Evolutionary conservation across 169 alveolate genomes (phyloP).

Genomic region (Plasmodium malariae): DNA sequence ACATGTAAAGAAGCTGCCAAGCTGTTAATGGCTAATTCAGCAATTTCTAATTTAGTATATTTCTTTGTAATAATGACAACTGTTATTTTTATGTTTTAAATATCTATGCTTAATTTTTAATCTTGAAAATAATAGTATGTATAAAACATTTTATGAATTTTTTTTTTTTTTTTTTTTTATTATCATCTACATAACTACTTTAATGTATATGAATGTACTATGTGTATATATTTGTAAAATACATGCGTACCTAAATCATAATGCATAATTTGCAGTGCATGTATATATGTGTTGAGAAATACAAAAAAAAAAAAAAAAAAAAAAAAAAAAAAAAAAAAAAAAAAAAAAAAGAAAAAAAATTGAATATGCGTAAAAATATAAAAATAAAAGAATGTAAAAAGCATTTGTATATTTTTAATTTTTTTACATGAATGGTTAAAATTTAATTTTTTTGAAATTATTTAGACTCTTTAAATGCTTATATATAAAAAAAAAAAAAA

Average conservation of each 20-base stretch:
- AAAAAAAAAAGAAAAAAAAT: no score
- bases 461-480: no score
- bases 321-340: no score
- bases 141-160: background rate
- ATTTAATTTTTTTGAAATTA: no score
- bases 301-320: no score
- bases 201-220: background rate
- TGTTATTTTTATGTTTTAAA: constrained; percentile 3
- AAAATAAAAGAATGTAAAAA: background rate
- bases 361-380: no score
- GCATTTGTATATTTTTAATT: background rate
- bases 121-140: background rate
- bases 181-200: background rate
- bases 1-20: constrained; percentile 7
- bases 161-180: background rate
- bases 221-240: background rate
- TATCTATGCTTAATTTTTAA: background rate
- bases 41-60: constrained; percentile 5
- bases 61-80: constrained; percentile 20
- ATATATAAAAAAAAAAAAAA: no score
- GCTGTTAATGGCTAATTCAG: constrained; percentile 7
- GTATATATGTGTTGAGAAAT: no score
- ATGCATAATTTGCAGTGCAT: no score
- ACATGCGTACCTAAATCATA: no score
- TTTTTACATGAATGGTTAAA: background rate